phyloP scores from a whole-genome alignment of 1,284 basidiomycete genomes.

The Trametes hirsuta region DNA sequence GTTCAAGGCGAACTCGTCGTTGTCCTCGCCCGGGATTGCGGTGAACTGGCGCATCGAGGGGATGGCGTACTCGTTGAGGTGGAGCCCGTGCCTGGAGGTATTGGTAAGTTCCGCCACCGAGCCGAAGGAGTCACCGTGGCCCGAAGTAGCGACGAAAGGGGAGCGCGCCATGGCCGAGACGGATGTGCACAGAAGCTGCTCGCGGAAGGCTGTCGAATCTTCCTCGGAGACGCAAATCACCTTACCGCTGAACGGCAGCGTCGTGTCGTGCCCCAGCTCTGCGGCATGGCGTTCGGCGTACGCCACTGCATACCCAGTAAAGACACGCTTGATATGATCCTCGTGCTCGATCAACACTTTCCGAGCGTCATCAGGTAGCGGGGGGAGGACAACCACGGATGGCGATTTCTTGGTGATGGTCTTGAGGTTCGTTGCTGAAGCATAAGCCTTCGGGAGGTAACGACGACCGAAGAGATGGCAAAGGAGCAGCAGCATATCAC shows the following conservation, averaged over 20 bases:
- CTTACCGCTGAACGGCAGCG: conserved; percentile 51
- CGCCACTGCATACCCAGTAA: conserved; percentile 54
- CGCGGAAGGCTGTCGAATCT: conserved; percentile 31
- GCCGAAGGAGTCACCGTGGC: conserved; percentile 56
- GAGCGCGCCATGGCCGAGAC: conserved; percentile 49
- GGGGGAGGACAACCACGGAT: conserved; percentile 62
- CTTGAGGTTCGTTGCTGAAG: conserved; percentile 40
- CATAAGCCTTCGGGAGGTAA: conserved; percentile 50
- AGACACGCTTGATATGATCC: conserved; percentile 52
- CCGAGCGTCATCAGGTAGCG: conserved; percentile 44
- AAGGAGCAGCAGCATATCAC: conserved; percentile 56
- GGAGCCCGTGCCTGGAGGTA: conserved; percentile 55
- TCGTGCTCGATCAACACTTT: conserved; percentile 52
- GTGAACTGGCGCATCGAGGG: conserved; percentile 55
- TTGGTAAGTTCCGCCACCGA: conserved; percentile 53
- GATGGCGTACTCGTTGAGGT: conserved; percentile 59
- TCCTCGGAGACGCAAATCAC: conserved; percentile 17
- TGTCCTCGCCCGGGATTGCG: conserved; percentile 19
- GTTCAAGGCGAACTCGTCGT: conserved; percentile 49
- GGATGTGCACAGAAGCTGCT: conserved; percentile 43
- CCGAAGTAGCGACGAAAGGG: conserved; percentile 64
- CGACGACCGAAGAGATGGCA: conserved; percentile 63
- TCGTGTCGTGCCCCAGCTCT: conserved; percentile 43
- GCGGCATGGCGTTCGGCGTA: conserved; percentile 45
- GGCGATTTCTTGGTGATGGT: conserved; percentile 49